Base-by-base conservation (phyloP, 257 asterid species). In the Fraxinus pennsylvanica region DNA sequence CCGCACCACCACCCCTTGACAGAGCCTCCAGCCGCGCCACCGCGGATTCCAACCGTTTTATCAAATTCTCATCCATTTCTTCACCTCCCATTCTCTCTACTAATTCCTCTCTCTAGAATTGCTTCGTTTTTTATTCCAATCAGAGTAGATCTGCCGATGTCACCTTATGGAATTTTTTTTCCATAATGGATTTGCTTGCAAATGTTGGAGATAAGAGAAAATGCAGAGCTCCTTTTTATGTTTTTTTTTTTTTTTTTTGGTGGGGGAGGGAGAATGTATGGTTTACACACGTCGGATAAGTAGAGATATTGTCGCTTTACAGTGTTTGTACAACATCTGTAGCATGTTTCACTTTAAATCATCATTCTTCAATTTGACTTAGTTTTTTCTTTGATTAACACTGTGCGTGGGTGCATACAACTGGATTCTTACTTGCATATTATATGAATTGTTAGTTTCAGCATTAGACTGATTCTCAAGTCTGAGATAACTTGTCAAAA, bases 11-110 rank as follows among this genome's bases (percentile, higher is more conserved):
- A 75, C 81, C 84, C 22, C 72, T 17, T 21, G 96, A 87, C 66
- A 95, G 80, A 84, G 88, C 89, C 86, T 94, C 99, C 73, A 94
- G 82, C 78, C 99, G 94, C 84, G 87, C 79, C 81, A 94, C 99
- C 77, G 98, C 99, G 69, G 96, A 89, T 81, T 92, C 99, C 85
- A 92, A 85, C 86, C 99, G 83, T 92, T 91, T 86, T 76, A 92
- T 84, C 86, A 92, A 78, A 80, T 73, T 88, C 81, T 87, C 96
- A 1, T 92, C 95, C 99, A 94, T 91, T 15, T 5, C 83, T 27
- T 71, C 15, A 29, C 71, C 27, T 50, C 52, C 33, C 38, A 25
- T 21, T 41, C 36, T 63, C 63, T 38, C 32, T 32, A 65, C 19
- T 17, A 68, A 38, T 39, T 67, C 14, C 75, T 77, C 81, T 71